Evolutionary conservation across 139 green algal species (phyloP), one percentile per base, ranked within the genome.

Genomic region (Coelastrella sp.): DNA sequence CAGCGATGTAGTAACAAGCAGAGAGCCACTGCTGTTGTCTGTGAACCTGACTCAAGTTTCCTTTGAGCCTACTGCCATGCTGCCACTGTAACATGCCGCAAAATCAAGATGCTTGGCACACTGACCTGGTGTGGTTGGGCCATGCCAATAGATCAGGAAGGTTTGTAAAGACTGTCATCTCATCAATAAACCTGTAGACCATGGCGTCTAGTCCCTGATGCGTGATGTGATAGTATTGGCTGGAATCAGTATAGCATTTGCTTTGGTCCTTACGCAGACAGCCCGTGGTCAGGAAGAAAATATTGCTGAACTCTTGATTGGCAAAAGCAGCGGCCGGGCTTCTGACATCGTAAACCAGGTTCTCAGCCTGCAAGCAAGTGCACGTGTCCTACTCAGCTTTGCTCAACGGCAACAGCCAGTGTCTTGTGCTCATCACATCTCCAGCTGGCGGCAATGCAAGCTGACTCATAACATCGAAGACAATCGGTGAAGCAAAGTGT

Each of bases 171-270:
- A 34, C 62, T 2, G 30, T 76, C 78, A 84, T 63, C 40, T 76
- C 3, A 11, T 84, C 78, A 30, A 89, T 89, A 38, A 51, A 86
- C 11, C 85, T 69, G 2, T 3, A 19, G 21, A 89, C 80, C 69
- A 89, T 86, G 53, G 79, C 79, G 40, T 80, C 85, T 21, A 89
- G 57, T 9, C 85, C 85, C 0, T 48, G 41, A 79, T 89, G 79
- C 11, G 79, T 84, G 15, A 89, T 37, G 11, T 45, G 48, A 30
- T 66, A 66, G 13, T 27, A 79, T 5, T 32, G 73, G 50, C 5
- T 37, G 9, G 40, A 23, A 35, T 68, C 3, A 8, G 30, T 45
- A 23, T 72, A 66, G 51, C 80, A 86, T 8, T 6, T 35, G 51
- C 32, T 60, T 48, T 79, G n/a, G 37, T 80, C 80, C 15, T 53